phyloP scores from a whole-genome alignment of 1,139 yeast species.

The Diutina catenulata region DNA sequence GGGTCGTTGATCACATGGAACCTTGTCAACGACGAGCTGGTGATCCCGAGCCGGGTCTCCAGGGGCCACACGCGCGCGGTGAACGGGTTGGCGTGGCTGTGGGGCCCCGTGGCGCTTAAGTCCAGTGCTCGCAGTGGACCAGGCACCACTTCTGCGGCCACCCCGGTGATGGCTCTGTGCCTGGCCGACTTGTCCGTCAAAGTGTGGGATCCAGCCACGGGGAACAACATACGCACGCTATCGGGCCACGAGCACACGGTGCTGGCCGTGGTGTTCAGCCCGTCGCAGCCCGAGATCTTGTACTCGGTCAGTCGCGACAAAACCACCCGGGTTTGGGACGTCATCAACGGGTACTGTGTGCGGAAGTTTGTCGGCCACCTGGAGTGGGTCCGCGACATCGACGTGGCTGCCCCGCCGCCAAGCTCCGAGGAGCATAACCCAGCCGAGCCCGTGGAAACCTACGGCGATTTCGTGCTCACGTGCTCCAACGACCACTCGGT shows the following conservation, averaged over 20 bases:
- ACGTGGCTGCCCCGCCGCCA: conserved; percentile 14
- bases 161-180: conserved; percentile 40
- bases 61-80: conserved; percentile 73
- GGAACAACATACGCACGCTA: conserved; percentile 50
- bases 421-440: no score
- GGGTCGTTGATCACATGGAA: conserved; percentile 75
- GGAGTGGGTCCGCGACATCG: conserved; percentile 78
- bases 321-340: conserved; percentile 68
- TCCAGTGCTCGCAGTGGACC: no score
- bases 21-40: conserved; percentile 38
- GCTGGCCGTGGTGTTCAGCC: conserved; percentile 47
- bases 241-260: conserved; percentile 90
- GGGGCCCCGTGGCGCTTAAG: conserved; percentile 17
- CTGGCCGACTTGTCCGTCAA: conserved; percentile 67
- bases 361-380: conserved; percentile 67
- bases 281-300: conserved; percentile 26
- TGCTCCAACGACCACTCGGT: conserved; percentile 78
- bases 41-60: conserved; percentile 54
- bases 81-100: conserved; percentile 46
- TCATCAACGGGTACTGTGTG: conserved; percentile 54
- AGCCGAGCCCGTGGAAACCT: conserved; percentile 9
- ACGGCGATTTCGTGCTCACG: conserved; percentile 53
- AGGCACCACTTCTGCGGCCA: no score
- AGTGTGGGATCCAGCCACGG: conserved; percentile 48
- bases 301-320: conserved; percentile 74